phyloP scores from a whole-genome alignment of 2,329 filamentous ascomycete genomes.

The Fusarium sp. region DNA sequence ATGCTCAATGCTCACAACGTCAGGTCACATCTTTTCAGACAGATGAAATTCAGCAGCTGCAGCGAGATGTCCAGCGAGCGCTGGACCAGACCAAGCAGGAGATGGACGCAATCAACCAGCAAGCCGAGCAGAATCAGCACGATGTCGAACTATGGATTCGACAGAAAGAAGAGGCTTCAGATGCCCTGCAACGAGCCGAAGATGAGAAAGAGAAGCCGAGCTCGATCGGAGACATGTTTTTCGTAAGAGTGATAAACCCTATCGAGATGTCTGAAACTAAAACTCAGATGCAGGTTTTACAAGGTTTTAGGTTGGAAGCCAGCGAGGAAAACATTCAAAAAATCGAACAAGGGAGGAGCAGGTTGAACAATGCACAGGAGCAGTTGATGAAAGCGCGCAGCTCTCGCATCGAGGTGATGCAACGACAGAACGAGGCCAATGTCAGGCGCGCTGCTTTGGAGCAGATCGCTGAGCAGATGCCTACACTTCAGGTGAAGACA shows the following conservation, averaged over 20 bases:
- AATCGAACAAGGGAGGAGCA: not conserved
- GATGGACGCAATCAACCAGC: not conserved
- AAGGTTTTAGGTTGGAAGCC: too few relatives aligned
- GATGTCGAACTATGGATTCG: not conserved
- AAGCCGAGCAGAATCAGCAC: not conserved
- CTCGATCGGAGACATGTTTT: not conserved
- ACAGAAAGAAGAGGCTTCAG: not conserved
- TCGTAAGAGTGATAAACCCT: not conserved
- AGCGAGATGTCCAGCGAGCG: not conserved
- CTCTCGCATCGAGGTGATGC: not conserved
- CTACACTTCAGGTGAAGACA: not conserved
- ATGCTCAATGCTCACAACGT: not conserved
- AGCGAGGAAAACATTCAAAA: not conserved
- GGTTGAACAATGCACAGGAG: not conserved
- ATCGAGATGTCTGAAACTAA: not conserved
- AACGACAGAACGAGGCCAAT: not conserved
- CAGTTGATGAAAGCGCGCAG: not conserved
- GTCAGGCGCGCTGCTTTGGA: not conserved
- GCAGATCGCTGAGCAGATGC: not conserved
- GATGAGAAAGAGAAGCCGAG: not conserved
- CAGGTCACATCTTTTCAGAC: not conserved
- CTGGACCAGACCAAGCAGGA: not conserved
- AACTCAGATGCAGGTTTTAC: not conserved
- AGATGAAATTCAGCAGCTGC: not conserved
- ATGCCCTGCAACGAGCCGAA: not conserved